Evolutionary conservation across 2,329 filamentous ascomycete genomes (phyloP), one percentile per base, ranked within the genome.

Genomic region (Scleromitrula shiraiana): DNA sequence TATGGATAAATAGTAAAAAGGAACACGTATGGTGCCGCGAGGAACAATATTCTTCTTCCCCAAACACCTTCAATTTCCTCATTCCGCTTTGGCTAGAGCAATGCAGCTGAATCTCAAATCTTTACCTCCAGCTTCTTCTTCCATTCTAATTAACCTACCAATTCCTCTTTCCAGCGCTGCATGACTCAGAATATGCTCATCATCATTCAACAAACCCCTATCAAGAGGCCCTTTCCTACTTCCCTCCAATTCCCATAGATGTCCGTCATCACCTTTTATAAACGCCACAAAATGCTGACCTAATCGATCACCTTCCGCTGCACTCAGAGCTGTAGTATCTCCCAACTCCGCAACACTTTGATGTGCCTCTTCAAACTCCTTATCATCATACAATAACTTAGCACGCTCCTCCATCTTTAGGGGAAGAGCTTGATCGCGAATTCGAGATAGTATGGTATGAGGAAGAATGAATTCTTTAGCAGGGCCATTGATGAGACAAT

Each of bases 281-380:
- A 97, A 98, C 62, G 88, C 93, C 39, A 97, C 91, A 65, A 95
- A 97, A 70, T 98, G 93, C 59, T 96, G 73, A 63, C 96, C 91
- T n/a, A 95, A 74, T 55, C 83, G 78, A 59, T 87, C 85, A n/a
- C 38, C 58, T 2, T 46, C 53, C 81, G 54, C 76, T 7, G 88
- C 88, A 46, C 77, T 70, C 0, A 93, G 91, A 1, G 90, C 87
- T 32, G 15, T 23, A 19, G 89, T 95, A 63, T 91, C 88, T 15
- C 91, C 91, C 51, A 76, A 71, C 7, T 75, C 75, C 5, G 91
- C 93, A 12, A 88, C 89, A 51, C 78, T 77, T 39, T 80, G 78
- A 68, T 97, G 90, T 6, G 88, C 90, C 5, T 69, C 72, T 46
- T 94, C 90, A 41, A 97, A 75, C 9, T 77, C 80, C 32, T 80